phyloP scores from a whole-genome alignment of 345 rosid species.

The Hibiscus syriacus region DNA sequence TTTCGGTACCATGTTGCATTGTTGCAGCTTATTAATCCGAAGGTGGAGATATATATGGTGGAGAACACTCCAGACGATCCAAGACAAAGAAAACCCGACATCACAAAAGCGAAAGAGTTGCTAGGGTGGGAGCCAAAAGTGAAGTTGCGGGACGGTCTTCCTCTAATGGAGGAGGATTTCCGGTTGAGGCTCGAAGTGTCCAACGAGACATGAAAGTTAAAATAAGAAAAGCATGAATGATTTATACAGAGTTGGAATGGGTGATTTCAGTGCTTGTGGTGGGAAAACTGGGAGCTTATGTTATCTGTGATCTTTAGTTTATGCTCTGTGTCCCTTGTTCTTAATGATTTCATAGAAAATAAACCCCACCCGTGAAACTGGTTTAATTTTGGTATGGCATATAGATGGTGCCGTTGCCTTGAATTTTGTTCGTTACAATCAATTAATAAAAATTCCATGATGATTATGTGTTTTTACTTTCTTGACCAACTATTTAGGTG shows the following conservation, averaged over 20 bases:
- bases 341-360: conserved; percentile 1
- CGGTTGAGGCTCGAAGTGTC: conserved; percentile 61
- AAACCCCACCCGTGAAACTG: background rate
- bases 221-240: background rate
- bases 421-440: background rate
- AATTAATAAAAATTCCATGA: background rate
- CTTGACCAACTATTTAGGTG: background rate
- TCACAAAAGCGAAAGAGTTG: conserved; percentile 71
- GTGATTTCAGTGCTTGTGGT: background rate
- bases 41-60: conserved; percentile 71
- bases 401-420: background rate
- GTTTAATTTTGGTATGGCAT: background rate
- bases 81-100: conserved; percentile 84
- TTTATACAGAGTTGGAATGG: background rate
- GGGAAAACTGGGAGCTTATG: background rate
- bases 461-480: background rate
- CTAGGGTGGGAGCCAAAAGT: conserved; percentile 93
- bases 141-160: conserved; percentile 77
- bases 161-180: conserved; percentile 89
- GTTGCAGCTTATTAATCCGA: conserved; percentile 62
- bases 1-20: background rate
- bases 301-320: background rate
- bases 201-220: conserved; percentile 22
- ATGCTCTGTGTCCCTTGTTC: background rate
- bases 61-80: conserved; percentile 97